These are phyloP conservation scores for Phytophthora boehmeriae DNA, from an alignment of 352 stramenopile species.

Conservation along the genomic window DNA sequence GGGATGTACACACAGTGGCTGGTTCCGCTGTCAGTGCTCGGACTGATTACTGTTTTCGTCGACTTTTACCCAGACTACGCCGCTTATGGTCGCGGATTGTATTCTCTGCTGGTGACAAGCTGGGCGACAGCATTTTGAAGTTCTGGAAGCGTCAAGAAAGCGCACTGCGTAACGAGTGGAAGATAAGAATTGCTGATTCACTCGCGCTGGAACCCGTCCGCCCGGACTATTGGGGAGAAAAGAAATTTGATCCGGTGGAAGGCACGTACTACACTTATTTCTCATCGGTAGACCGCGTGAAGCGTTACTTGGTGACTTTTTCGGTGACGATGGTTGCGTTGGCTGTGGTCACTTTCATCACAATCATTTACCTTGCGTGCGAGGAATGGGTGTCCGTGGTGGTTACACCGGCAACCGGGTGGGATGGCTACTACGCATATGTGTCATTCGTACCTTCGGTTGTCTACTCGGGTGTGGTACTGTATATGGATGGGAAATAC, in stretches of 20 bases:
- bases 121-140: constrained; percentile 92
- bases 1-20: constrained; percentile 96
- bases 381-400: constrained; percentile 70
- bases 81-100: constrained; percentile 74
- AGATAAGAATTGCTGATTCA: constrained; percentile 51
- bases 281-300: constrained; percentile 71
- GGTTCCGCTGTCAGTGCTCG: constrained; percentile 88
- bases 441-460: constrained; percentile 72
- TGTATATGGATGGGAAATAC: constrained; percentile 87
- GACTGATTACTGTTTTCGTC: constrained; percentile 88
- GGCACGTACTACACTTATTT: constrained; percentile 88
- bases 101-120: constrained; percentile 90
- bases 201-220: constrained; percentile 61
- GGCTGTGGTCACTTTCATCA: constrained; percentile 68
- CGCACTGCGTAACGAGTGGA: constrained; percentile 87
- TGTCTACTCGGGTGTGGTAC: constrained; percentile 75
- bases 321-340: constrained; percentile 73
- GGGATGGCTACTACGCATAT: constrained; percentile 71
- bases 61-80: constrained; percentile 63
- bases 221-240: constrained; percentile 72
- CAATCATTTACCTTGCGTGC: constrained; percentile 85
- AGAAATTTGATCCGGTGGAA: constrained; percentile 78
- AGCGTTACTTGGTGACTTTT: constrained; percentile 80
- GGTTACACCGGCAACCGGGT: constrained; percentile 67
- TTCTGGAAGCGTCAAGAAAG: constrained; percentile 92